Conservation (phyloP, 495 filamentous ascomycete genomes). For the Chaetomidium leptoderma region DNA sequence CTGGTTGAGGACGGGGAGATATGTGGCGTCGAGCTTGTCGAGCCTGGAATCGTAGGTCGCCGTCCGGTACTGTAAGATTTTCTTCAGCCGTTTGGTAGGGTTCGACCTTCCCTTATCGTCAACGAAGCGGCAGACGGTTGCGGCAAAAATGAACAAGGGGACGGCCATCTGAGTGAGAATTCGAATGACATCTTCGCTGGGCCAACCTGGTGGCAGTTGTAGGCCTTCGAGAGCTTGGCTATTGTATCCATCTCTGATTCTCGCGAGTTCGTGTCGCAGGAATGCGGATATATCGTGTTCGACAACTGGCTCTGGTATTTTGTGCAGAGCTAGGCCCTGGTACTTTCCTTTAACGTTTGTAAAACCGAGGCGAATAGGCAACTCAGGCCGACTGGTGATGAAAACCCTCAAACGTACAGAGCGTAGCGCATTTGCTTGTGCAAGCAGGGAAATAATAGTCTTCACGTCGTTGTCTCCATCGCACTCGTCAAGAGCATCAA, state of each 20-base stretch:
- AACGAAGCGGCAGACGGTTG: conserved; percentile 43
- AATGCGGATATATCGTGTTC: conserved; percentile 38
- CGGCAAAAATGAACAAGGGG: conserved; percentile 44
- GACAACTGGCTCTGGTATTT: conserved; percentile 29
- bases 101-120: conserved; percentile 19
- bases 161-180: conserved; percentile 37
- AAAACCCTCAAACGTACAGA: conserved; percentile 23
- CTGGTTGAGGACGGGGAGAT: conserved; percentile 34
- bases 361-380: conserved; percentile 39
- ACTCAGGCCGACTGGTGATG: conserved; percentile 44
- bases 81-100: conserved; percentile 26
- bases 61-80: conserved; percentile 27
- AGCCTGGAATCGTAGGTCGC: conserved; percentile 26
- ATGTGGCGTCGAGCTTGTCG: conserved; percentile 33
- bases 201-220: conserved; percentile 37
- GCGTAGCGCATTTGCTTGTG: conserved; percentile 13
- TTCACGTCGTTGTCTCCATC: conserved; percentile 38
- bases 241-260: conserved; percentile 27
- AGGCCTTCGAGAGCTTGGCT: background rate
- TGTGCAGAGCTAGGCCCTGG: conserved; percentile 32
- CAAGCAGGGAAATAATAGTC: conserved; percentile 38
- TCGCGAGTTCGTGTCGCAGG: conserved; percentile 22
- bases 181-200: conserved; percentile 29
- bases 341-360: conserved; percentile 24
- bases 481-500: conserved; percentile 55